Evolutionary conservation across 257 asterid genomes (phyloP), one percentile per base, ranked within the genome.

Genomic region (Anisodus tanguticus): DNA sequence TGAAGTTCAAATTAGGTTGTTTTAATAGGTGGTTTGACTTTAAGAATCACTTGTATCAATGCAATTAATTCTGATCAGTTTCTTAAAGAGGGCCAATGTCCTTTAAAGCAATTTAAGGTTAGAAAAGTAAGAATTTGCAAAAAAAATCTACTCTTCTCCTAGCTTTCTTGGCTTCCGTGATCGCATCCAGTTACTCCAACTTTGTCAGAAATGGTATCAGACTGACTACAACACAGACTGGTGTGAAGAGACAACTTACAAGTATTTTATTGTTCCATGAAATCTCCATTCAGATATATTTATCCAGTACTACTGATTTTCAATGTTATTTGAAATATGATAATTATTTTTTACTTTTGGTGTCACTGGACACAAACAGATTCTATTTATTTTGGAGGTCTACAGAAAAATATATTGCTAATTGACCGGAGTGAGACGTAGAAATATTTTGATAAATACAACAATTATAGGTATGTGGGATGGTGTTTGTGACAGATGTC

Each of bases 231-330:
- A 54, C 77, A 64, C 67, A 22, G 91, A 90, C 71, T 95, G 98
- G 99, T 92, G 97, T 85, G 92, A 93, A 86, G 97, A 93, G 11
- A 95, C 92, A 92, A 90, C 87, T 89, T 95, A 89, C 97, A 94
- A 97, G 98, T 89, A 83, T 59, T 49, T 49, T 49, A 26, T 1
- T 26, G 1, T 47, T 47, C 51, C 51, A 47, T 47, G 51, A 47
- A 47, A 47, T 2, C 5, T 47, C 31, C 51, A 4, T 47, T 2
- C 7, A 47, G 8, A 8, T 47, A 47, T 47, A 47, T 47, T 41
- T 41, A 3, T 41, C 45, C 45, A 41, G 45, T 49, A 49, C 11
- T 49, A 49, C 54, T 6, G 11, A 0, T 49, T 49, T 49, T 49
- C 9, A 49, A 4, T 49, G 54, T 49, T 49, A 49, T 49, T 49